These are phyloP conservation scores for Lentinula sp. DNA, from an alignment of 768 basidiomycete genomes.

Conservation along the genomic window DNA sequence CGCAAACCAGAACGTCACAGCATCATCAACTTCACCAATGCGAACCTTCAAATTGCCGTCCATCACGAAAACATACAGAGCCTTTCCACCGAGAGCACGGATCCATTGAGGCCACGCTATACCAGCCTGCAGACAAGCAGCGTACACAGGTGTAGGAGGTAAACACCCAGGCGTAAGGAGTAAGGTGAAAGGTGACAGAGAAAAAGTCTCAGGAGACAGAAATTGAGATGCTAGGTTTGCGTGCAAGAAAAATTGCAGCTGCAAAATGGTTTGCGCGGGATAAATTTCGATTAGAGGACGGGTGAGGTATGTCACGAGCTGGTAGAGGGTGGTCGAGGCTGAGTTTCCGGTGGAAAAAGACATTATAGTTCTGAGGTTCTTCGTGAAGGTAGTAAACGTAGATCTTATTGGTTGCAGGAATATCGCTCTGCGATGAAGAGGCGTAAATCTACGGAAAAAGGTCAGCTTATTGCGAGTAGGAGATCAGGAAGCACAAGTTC, in stretches of 20 bases:
- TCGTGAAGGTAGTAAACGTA: background rate
- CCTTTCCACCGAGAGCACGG: background rate
- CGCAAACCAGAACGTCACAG: background rate
- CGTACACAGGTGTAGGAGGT: conserved; percentile 4
- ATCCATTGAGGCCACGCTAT: conserved; percentile 1
- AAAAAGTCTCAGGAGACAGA: background rate
- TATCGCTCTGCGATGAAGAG: conserved; percentile 1
- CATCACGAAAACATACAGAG: conserved; percentile 2
- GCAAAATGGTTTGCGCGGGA: background rate
- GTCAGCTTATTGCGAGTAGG: background rate
- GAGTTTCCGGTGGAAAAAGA: background rate
- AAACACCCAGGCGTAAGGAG: background rate
- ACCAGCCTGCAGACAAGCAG: conserved; percentile 4
- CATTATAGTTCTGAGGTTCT: background rate
- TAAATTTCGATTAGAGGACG: background rate
- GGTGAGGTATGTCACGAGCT: conserved; percentile 2
- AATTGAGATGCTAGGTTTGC: background rate
- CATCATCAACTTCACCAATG: background rate
- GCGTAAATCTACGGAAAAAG: background rate
- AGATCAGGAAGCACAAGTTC: background rate
- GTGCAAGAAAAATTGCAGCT: conserved; percentile 3
- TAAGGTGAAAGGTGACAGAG: conserved; percentile 2
- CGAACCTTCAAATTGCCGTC: conserved; percentile 1
- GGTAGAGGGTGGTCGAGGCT: background rate
- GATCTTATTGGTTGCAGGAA: background rate